Evolutionary conservation across 495 filamentous ascomycete species (phyloP), one percentile per base, ranked within the genome.

Genomic region (Penicillium mononematosum): DNA sequence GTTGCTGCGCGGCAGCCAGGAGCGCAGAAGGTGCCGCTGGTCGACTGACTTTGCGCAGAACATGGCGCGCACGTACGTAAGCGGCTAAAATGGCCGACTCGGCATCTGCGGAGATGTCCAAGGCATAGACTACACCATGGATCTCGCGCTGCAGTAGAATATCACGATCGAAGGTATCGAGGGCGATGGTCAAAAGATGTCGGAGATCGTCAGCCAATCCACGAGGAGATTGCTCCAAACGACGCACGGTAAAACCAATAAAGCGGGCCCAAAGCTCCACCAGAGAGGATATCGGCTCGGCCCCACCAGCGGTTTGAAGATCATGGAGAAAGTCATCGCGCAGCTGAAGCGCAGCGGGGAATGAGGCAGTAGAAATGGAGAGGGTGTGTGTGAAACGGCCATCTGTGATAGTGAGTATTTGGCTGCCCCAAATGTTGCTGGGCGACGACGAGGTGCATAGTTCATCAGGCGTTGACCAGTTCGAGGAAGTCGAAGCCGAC

Each of bases 41-140:
- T 34, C 32, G 24, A 52, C 34, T 34, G 32, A 34, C 32, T 34
- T 34, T 34, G 11, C 50, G 50, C 11, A 53, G 50, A 19, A 25
- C 29, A 53, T 60, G 16, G 60, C 57, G 36, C 51, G 58, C 47
- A 55, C 46, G 42, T 46, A 31, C 52, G 29, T 52, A 41, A 16
- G 52, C 53, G 38, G 70, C 69, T 7, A 53, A 24, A 22, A 66
- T 58, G 32, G 43, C 17, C 48, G 60, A 61, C 50, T 73, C 66
- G 29, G 58, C 44, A 14, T 43, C 8, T 14, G 50, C 34, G 14
- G 32, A 42, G 29, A 41, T 53, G 14, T 53, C 50, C 22, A 53
- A 39, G 24, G 50, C 50, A 39, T 53, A 41, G 22, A 53, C 50
- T 16, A 53, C 50, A 29, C 32, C 36, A 53, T 42, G 50, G 43